Percentiles rank a stretch among this genome's conserved stretches.
Conservation (phyloP, 2,329 filamentous ascomycete genomes). For the Triangularia verruculosa region DNA sequence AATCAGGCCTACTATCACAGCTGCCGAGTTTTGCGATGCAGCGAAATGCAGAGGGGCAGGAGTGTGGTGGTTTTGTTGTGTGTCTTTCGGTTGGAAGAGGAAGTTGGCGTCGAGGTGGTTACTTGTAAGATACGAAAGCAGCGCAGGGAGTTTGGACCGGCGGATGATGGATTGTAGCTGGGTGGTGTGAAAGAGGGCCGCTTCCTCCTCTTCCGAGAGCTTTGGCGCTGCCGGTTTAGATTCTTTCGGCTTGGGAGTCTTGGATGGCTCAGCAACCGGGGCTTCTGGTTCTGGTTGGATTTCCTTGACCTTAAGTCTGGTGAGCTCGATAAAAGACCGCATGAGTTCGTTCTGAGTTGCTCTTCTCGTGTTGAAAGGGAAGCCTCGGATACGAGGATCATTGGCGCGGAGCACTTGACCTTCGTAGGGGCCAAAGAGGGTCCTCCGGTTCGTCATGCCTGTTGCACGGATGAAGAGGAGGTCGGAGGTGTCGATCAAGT, state of each 20-base stretch:
- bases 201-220: slow-evolving; percentile 78
- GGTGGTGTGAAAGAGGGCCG: slow-evolving; percentile 75
- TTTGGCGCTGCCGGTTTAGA: slow-evolving; percentile 57
- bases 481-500: slow-evolving; percentile 77
- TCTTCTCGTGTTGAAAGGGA: slow-evolving; percentile 88
- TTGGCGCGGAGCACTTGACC: slow-evolving; percentile 77
- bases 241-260: slow-evolving; percentile 43
- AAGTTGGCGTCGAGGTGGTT: slow-evolving; percentile 73
- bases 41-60: slow-evolving; percentile 83
- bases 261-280: slow-evolving; percentile 36
- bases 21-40: slow-evolving; percentile 73
- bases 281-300: slow-evolving; percentile 63
- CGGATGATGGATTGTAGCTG: slow-evolving; percentile 86
- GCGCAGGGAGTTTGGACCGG: slow-evolving; percentile 81
- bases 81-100: slow-evolving; percentile 67
- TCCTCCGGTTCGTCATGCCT: slow-evolving; percentile 79
- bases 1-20: slow-evolving; percentile 74
- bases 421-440: slow-evolving; percentile 88
- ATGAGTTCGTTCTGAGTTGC: slow-evolving; percentile 94
- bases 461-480: slow-evolving; percentile 87
- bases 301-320: slow-evolving; percentile 78
- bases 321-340: slow-evolving; percentile 91
- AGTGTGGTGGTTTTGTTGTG: slow-evolving; percentile 72
- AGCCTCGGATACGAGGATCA: slow-evolving; percentile 77
- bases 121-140: slow-evolving; percentile 78